These are phyloP conservation scores for Chytridium lagenaria DNA, from an alignment of 371 early-diverging fungal genomes.

Conservation along the genomic window DNA sequence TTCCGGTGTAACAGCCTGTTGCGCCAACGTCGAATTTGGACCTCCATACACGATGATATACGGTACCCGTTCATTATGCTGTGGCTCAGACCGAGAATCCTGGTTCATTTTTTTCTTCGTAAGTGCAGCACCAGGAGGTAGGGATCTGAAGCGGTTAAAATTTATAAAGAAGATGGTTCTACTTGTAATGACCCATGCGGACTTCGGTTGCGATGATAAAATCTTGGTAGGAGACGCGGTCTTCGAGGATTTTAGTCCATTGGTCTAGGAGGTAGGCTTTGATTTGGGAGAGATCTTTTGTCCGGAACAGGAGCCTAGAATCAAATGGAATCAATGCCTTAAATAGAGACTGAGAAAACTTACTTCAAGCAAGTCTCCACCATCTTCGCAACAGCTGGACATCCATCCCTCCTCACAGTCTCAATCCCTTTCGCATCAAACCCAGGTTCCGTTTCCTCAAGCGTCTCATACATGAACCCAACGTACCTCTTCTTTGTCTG, in stretches of 20 bases:
- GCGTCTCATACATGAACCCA: constrained; percentile 79
- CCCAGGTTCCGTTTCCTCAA: constrained; percentile 63
- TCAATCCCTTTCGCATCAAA: constrained; percentile 97
- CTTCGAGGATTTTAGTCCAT: constrained; percentile 72
- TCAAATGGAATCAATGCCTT: background rate
- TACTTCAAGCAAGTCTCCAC: constrained; percentile 78
- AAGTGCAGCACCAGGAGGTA: constrained; percentile 81
- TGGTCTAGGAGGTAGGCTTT: constrained; percentile 74
- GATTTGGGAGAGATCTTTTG: constrained; percentile 79
- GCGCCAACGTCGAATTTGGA: constrained; percentile 69
- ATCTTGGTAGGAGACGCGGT: constrained; percentile 72
- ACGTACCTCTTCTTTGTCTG: constrained; percentile 91
- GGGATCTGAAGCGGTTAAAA: constrained; percentile 20
- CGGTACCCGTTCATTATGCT: constrained; percentile 87
- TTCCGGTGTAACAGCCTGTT: constrained; percentile 74
- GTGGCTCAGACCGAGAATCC: constrained; percentile 78
- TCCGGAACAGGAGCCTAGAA: constrained; percentile 72
- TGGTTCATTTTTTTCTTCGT: constrained; percentile 67
- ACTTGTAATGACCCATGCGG: constrained; percentile 69
- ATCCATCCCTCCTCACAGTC: constrained; percentile 88
- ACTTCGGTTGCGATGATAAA: constrained; percentile 89
- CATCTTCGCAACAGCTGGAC: constrained; percentile 76
- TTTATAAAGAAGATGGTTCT: constrained; percentile 10
- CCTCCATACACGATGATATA: constrained; percentile 80
- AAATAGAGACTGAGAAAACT: constrained; percentile 15